Conservation (phyloP, 2,329 filamentous ascomycete species). For the Lecanosticta acicola region DNA sequence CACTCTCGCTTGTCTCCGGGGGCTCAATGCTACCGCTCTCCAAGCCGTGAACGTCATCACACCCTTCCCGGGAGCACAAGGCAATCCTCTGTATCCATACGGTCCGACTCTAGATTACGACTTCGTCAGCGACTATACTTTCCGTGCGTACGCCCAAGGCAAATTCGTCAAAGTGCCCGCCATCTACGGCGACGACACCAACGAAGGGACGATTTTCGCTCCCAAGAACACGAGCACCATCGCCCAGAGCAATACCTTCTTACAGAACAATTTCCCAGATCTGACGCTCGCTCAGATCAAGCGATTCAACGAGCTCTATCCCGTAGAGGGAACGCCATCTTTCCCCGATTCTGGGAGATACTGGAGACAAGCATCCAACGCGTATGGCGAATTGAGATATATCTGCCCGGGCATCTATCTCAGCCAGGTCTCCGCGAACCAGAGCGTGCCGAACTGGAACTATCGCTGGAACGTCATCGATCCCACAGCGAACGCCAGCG, state of each 20-base stretch:
- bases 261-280: conserved; percentile 54
- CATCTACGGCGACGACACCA: conserved; percentile 53
- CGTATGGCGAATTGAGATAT: conserved; percentile 61
- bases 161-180: conserved; percentile 50
- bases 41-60: conserved; percentile 44
- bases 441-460: conserved; percentile 52
- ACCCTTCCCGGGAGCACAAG: conserved; percentile 41
- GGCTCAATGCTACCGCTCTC: conserved; percentile 39
- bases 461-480: conserved; percentile 68
- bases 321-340: conserved; percentile 40
- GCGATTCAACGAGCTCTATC: conserved; percentile 52
- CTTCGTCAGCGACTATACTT: conserved; percentile 48
- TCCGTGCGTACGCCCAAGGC: conserved; percentile 44
- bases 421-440: conserved; percentile 38
- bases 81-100: conserved; percentile 47
- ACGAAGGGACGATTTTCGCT: conserved; percentile 61
- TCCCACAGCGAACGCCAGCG: conserved; percentile 42
- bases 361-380: conserved; percentile 55
- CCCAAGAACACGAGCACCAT: conserved; percentile 46
- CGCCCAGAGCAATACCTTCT: conserved; percentile 49
- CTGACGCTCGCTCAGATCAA: conserved; percentile 48
- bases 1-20: conserved; percentile 48
- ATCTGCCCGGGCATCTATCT: conserved; percentile 58
- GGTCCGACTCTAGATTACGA: conserved; percentile 48
- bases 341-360: conserved; percentile 50